Conservation (phyloP, 192 early-diverging fungal genomes). For the Coemansia asiatica region DNA sequence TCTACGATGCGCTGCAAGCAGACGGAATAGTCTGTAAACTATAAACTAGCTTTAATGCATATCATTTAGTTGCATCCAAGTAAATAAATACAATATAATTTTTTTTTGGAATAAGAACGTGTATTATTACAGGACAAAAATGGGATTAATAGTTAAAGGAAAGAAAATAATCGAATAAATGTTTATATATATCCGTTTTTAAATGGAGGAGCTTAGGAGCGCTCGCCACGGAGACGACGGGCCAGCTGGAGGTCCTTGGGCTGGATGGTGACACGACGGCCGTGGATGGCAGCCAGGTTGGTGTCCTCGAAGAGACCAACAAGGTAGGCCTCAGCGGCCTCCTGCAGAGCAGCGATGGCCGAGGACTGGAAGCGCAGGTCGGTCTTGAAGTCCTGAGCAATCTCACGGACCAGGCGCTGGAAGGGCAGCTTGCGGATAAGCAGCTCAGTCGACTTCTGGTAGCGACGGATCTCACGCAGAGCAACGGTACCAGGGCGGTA, state of each 20-base stretch:
- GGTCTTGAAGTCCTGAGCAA: slow-evolving; percentile 99
- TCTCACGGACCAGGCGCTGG: slow-evolving; percentile 97
- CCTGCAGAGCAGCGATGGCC: slow-evolving; percentile 98
- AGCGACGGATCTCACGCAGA: slow-evolving; percentile 88
- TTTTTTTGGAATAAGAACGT: background rate
- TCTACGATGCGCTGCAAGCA: slow-evolving; percentile 66
- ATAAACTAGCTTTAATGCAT: too few species aligned
- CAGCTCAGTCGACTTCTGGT: slow-evolving; percentile 96
- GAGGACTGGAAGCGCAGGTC: slow-evolving; percentile 99
- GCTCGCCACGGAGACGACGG: slow-evolving; percentile 90
- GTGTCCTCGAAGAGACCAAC: slow-evolving; percentile 94
- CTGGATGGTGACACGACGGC: slow-evolving; percentile 99
- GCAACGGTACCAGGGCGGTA: slow-evolving; percentile 88
- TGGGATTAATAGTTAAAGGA: background rate
- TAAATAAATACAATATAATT: background rate
- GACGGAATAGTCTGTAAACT: slow-evolving; percentile 34
- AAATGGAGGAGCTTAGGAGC: slow-evolving; percentile 60
- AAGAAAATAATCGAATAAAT: background rate
- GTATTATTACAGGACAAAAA: slow-evolving; percentile 13
- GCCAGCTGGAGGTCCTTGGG: slow-evolving; percentile 99
- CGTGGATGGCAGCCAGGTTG: slow-evolving; percentile 99
- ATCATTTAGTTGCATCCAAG: too few species aligned
- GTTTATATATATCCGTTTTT: background rate
- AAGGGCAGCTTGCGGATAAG: slow-evolving; percentile 92
- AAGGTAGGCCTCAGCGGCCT: slow-evolving; percentile 94